phyloP scores from a whole-genome alignment of 139 green algal genomes.

The Deuterostichococcus epilithicus region DNA sequence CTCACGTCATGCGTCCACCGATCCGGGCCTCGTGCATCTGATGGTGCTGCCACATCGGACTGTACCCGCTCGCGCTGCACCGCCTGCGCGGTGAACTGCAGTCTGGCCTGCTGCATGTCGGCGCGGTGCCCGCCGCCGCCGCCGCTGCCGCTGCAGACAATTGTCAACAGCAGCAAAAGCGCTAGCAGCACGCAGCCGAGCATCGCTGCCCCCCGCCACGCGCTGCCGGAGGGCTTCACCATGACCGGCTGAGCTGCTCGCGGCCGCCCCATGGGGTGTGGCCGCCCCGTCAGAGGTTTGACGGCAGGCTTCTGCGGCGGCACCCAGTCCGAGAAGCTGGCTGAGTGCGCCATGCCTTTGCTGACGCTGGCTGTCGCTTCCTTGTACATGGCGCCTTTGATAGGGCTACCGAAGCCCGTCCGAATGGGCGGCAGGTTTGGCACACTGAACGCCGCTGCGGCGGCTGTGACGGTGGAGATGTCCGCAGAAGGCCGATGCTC shows the following conservation, averaged over 20 bases:
- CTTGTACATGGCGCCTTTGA: not conserved
- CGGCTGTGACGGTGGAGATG: too few relatives aligned
- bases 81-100: not conserved
- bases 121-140: too few relatives aligned
- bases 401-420: not conserved
- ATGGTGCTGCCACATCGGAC: not conserved
- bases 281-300: not conserved
- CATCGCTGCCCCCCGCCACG: not conserved
- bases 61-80: not conserved
- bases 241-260: too few relatives aligned
- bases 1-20: not conserved
- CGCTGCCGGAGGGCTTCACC: too few relatives aligned
- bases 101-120: not conserved
- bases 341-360: not conserved
- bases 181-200: not conserved
- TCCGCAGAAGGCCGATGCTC: too few relatives aligned
- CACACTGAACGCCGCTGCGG: not conserved
- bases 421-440: not conserved
- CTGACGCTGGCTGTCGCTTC: not conserved
- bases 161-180: not conserved
- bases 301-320: too few relatives aligned
- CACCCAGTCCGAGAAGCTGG: not conserved
- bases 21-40: too few relatives aligned
- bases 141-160: not conserved
- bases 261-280: not conserved